Conservation (phyloP, 1,139 yeast species). For the Komagataea norvegica region DNA sequence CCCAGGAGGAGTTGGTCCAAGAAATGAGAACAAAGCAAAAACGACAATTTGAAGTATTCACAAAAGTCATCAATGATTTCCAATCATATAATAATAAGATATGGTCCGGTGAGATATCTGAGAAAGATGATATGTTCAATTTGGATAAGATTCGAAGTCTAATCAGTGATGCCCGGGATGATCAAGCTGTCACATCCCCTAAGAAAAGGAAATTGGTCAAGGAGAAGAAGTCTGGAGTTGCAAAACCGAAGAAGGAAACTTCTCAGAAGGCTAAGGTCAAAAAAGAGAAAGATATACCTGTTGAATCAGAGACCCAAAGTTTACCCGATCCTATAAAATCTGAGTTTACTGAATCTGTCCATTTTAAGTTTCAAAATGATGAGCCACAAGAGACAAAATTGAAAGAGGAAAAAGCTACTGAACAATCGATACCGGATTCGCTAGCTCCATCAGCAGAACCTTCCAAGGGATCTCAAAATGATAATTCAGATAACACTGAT, state of each 20-base stretch:
- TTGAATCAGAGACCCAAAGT: neutral
- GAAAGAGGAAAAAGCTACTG: constrained; percentile 1
- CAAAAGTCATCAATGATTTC: constrained; percentile 27
- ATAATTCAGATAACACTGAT: neutral
- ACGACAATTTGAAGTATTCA: constrained; percentile 19
- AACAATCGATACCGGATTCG: neutral
- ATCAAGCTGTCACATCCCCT: constrained; percentile 1
- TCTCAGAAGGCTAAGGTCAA: constrained; percentile 1
- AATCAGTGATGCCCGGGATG: constrained; percentile 10
- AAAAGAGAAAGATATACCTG: constrained; percentile 1
- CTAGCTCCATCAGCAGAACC: too few relatives aligned
- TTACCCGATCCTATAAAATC: constrained; percentile 5
- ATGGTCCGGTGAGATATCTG: constrained; percentile 15
- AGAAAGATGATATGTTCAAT: constrained; percentile 21
- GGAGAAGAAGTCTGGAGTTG: constrained; percentile 3
- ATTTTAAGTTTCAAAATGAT: constrained; percentile 11
- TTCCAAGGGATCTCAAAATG: neutral
- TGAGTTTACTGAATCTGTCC: constrained; percentile 7
- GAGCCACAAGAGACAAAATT: too few relatives aligned
- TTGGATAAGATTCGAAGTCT: constrained; percentile 13
- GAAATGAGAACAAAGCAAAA: constrained; percentile 12
- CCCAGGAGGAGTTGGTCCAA: constrained; percentile 21
- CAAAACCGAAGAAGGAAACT: neutral
- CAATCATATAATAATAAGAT: constrained; percentile 22
- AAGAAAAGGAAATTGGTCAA: constrained; percentile 7